Evolutionary conservation across 2,329 filamentous ascomycete species (phyloP), one percentile per base, ranked within the genome.

Genomic region (Colletotrichum godetiae): DNA sequence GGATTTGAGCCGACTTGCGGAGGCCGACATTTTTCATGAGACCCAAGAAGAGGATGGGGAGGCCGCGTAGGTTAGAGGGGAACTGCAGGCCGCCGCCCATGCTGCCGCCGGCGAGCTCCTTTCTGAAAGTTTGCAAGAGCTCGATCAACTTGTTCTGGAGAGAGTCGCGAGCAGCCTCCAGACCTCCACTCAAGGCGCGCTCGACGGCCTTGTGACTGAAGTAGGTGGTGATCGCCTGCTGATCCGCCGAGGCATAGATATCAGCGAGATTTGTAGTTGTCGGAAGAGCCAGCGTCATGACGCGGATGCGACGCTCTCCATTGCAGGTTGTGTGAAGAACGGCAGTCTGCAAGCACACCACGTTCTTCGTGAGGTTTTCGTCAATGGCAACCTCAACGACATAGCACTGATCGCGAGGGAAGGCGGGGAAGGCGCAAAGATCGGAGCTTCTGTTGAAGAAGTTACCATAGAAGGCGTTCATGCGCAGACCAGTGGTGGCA

Each of bases 381-480:
- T 99, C 97, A 76, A 99, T 98, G 15, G 97, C 95, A 68, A 99
- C 97, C 83, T 99, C 97, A 24, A 99, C 96, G 56, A 98, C 97
- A 81, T 98, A 98, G 75, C 94, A 95, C 83, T 99, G 97, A 79
- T 99, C 97, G 80, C 97, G 93, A 37, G 97, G 97, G 87, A 99
- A 98, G 0, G 97, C 95, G 1, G 97, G 97, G 88, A 99, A 99
- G 13, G 97, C 97, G 82, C 97, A 98, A 37, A 99, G 91, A 85
- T 99, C 97, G 19, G 95, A 98, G 81, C 95, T 98, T 78, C 97
- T 91, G 87, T 98, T 99, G 89, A 99, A 99, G 85, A 99, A 99
- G 86, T 99, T 99, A 77, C 97, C 97, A 83, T 98, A 99, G 85
- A 99, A 99, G 2, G 96, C 95, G 85, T 92, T 98, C 94, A 98